Base-by-base conservation (phyloP, 2,329 filamentous ascomycete species). In the Sarocladium oryzae region DNA sequence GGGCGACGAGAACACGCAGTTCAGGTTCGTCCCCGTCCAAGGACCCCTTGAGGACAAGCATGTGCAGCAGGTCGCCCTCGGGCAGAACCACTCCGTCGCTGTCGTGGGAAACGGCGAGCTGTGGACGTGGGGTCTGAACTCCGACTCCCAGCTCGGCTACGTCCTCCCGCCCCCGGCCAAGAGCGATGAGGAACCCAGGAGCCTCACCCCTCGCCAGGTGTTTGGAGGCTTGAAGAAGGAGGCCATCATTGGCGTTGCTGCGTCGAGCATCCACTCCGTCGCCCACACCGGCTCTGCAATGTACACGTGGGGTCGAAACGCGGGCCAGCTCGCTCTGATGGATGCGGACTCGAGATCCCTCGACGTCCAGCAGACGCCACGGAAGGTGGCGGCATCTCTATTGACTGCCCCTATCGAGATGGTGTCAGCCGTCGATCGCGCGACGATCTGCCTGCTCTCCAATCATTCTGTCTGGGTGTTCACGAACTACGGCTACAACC, bases 241-340 rank as follows among this genome's bases (percentile, higher is more conserved):
- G 63, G 64, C 72, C 1, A 80, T 97, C 15, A 67, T 88, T 20
- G 93, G 93, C 1, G 81, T 91, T 52, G 90, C 93, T 2, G 92
- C 93, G 6, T 97, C 93, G 2, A 77, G 88, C 0, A 84, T 95
- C 35, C 93, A 99, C 68, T 97, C 93, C 0, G 91, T 95, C 2
- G 89, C 89, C 0, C 87, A 93, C 61, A 96, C 89, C 1, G 77
- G 79, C 1, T 81, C 82, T 1, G 88, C 89, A 1, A 71, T 99
- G 1, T 99, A 88, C 63, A 95, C 89, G 2, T 99, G 95, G 77
- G 93, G 93, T 20, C 95, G 93, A 61, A 99, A 97, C 60, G 84
- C 90, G 58, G 93, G 93, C 2, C 93, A 99, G 65, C 78, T 99
- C 43, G 93, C 90, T 4, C 77, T 99, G 50, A 90, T 96, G 71